Percentiles rank a stretch among this genome's conserved stretches.
phyloP scores from a whole-genome alignment of 352 stramenopile species.

The Phytophthora agathidicida region DNA sequence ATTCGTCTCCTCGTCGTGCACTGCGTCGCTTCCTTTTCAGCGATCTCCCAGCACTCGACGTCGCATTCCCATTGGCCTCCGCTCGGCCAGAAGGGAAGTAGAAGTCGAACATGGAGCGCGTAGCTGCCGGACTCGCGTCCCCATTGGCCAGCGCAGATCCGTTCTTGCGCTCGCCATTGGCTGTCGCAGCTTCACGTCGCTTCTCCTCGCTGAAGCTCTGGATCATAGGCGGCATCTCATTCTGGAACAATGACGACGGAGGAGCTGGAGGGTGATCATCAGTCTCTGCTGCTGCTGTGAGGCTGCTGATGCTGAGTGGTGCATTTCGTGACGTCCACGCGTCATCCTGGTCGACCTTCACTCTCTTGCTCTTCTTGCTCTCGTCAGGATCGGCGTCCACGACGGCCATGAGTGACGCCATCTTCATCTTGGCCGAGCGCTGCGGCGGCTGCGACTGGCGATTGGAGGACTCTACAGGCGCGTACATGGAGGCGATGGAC shows the following conservation, averaged over 20 bases:
- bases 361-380: constrained; percentile 60
- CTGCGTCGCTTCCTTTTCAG: constrained; percentile 59
- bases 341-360: constrained; percentile 42
- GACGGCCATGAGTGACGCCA: constrained; percentile 53
- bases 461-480: constrained; percentile 11
- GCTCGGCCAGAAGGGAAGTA: constrained; percentile 47
- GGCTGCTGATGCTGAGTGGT: constrained; percentile 29
- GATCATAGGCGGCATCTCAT: constrained; percentile 52
- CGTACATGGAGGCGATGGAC: constrained; percentile 29
- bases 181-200: constrained; percentile 2
- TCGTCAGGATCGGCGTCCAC: constrained; percentile 23
- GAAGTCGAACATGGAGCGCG: constrained; percentile 61
- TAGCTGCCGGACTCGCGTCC: constrained; percentile 22
- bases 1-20: constrained; percentile 22
- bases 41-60: constrained; percentile 24
- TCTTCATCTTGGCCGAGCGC: constrained; percentile 48
- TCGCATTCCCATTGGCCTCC: constrained; percentile 17
- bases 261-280: constrained; percentile 6
- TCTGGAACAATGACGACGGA: constrained; percentile 53
- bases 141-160: constrained; percentile 20
- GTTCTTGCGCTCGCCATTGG: constrained; percentile 27
- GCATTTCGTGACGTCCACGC: constrained; percentile 14
- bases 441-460: background rate
- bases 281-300: constrained; percentile 14
- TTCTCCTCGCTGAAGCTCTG: constrained; percentile 61